These are phyloP conservation scores for Acer yangbiense DNA, from an alignment of 345 rosid species.

Conservation along the genomic window DNA sequence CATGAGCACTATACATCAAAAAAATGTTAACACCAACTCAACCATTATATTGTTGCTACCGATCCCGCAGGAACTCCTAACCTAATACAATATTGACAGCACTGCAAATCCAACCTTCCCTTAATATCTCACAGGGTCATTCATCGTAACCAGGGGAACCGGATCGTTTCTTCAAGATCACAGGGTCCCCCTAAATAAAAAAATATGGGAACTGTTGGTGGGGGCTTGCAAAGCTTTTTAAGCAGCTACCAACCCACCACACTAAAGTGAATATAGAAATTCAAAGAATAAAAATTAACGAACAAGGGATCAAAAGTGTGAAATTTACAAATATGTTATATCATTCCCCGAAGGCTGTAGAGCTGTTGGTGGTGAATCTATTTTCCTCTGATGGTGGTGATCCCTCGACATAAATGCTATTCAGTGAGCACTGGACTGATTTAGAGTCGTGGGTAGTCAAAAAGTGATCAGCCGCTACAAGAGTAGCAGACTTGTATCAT, in stretches of 20 bases:
- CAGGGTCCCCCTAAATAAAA: not conserved
- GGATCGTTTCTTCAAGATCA: not conserved
- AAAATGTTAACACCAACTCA: not conserved
- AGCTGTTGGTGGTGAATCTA: not conserved
- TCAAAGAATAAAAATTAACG: conserved; percentile 15
- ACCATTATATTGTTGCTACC: not conserved
- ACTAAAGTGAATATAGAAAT: conserved; percentile 17
- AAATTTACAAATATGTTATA: conserved; percentile 36
- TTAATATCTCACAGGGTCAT: not conserved
- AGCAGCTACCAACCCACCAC: conserved; percentile 22
- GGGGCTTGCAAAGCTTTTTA: not conserved
- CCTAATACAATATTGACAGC: not conserved
- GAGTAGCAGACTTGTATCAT: not conserved
- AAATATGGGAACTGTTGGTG: conserved; percentile 14
- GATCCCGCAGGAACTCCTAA: not conserved
- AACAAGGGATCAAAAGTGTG: not conserved
- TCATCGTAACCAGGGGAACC: not conserved
- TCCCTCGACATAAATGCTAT: conserved; percentile 8
- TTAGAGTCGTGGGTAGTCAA: not conserved
- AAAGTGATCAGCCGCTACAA: not conserved
- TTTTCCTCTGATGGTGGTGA: not conserved
- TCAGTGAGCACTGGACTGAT: not conserved
- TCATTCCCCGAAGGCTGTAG: conserved; percentile 14
- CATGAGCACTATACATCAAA: not conserved
- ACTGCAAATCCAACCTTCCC: not conserved